Evolutionary conservation across 1,139 yeast species (phyloP).

Genomic region (Nakaseomyces glabratus): DNA sequence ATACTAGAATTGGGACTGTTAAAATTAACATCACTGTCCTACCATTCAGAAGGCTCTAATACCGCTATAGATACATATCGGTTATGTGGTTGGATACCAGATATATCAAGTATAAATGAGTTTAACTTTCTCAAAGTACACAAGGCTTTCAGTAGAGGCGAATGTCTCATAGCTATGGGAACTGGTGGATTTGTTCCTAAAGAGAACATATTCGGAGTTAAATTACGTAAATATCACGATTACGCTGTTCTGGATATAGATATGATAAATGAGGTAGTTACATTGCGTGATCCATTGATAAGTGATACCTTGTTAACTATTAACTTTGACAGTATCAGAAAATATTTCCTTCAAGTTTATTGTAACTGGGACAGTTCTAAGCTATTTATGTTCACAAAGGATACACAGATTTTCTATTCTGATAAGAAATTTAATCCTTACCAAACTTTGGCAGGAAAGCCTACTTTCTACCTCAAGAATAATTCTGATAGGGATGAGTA

Average conservation of each 20-base stretch:
- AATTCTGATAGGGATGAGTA: conserved; percentile 27
- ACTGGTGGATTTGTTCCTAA: conserved; percentile 37
- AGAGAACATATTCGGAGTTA: background rate
- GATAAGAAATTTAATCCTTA: conserved; percentile 14
- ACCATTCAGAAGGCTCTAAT: conserved; percentile 66
- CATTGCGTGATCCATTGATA: conserved; percentile 51
- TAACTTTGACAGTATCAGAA: conserved; percentile 31
- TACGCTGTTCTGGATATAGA: conserved; percentile 44
- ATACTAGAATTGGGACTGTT: conserved; percentile 72
- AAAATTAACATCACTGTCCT: conserved; percentile 51
- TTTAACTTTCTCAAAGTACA: conserved; percentile 29
- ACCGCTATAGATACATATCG: conserved; percentile 65
- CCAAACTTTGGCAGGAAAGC: conserved; percentile 33
- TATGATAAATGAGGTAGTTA: conserved; percentile 23
- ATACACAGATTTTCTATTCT: conserved; percentile 35
- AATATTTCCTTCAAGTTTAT: conserved; percentile 50
- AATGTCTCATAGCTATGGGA: conserved; percentile 54
- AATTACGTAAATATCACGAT: conserved; percentile 56
- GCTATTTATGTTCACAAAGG: conserved; percentile 29
- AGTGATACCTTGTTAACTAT: conserved; percentile 26
- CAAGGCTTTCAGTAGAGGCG: conserved; percentile 31
- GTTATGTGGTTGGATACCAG: conserved; percentile 70
- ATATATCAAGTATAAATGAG: conserved; percentile 35
- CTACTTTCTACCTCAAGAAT: conserved; percentile 44
- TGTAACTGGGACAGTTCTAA: conserved; percentile 54